Conservation (phyloP, 2,329 filamentous ascomycete species). For the Hypocrella siamensis region DNA sequence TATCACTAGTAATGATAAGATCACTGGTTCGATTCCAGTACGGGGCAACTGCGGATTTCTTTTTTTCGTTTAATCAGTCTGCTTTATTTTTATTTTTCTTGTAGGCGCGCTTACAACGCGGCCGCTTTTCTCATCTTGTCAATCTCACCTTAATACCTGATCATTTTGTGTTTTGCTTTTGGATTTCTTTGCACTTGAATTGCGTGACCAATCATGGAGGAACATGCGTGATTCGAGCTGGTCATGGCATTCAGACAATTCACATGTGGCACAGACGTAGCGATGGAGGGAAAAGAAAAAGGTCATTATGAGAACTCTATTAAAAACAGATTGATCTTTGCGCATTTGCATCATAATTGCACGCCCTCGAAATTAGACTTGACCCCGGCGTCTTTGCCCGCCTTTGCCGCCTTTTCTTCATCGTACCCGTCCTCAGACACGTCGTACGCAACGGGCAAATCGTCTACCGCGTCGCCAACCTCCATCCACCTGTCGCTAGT, state of each 20-base stretch:
- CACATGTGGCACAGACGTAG: no score
- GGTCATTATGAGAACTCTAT: no score
- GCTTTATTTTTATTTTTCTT: constrained; percentile 1
- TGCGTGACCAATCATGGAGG: no score
- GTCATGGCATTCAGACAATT: no score
- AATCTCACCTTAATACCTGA: no score
- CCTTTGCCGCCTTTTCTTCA: constrained; percentile 13
- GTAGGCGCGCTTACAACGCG: background rate
- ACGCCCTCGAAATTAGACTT: constrained; percentile 7
- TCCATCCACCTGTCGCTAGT: constrained; percentile 66
- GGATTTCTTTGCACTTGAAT: no score
- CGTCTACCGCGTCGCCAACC: constrained; percentile 47
- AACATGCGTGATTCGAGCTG: no score
- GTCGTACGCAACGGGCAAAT: constrained; percentile 32
- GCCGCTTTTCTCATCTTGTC: no score
- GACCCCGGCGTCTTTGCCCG: background rate
- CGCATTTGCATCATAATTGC: no score
- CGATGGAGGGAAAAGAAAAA: no score
- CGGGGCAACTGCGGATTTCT: constrained; percentile 7
- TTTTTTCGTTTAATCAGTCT: background rate
- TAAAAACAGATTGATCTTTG: no score
- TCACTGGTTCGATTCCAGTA: constrained; percentile 15
- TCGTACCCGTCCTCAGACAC: constrained; percentile 21
- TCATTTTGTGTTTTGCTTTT: no score
- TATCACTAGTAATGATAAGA: constrained; percentile 17